phyloP scores from a whole-genome alignment of 2,329 filamentous ascomycete genomes.

The Microdochium nivale region DNA sequence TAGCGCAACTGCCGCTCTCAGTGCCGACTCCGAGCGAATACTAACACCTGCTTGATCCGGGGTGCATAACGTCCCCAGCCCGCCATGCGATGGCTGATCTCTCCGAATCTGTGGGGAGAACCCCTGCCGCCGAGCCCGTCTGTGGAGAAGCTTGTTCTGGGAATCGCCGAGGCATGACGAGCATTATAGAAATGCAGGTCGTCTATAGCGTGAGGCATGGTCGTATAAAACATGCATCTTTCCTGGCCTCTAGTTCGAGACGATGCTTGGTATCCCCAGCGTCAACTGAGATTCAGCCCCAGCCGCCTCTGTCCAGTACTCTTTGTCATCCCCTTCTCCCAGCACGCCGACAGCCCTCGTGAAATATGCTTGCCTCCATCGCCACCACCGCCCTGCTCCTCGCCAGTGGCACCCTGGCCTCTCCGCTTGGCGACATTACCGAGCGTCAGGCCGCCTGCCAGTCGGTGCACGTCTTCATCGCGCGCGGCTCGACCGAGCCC shows the following conservation, averaged over 20 bases:
- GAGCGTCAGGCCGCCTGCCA: constrained; percentile 7
- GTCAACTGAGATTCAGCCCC: neutral
- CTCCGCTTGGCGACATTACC: neutral
- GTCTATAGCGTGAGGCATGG: too few species aligned
- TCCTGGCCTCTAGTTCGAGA: too few species aligned
- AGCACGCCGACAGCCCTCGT: neutral
- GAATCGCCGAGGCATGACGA: too few species aligned
- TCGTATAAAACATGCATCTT: too few species aligned
- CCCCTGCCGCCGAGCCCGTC: neutral
- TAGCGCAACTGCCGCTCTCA: neutral
- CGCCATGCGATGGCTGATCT: neutral
- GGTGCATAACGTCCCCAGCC: neutral
- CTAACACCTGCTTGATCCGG: neutral
- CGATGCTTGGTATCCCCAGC: neutral
- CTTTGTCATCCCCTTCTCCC: neutral
- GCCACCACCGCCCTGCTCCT: constrained; percentile 1
- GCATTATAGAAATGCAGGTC: too few species aligned
- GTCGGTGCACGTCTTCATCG: constrained; percentile 13
- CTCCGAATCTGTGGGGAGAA: neutral
- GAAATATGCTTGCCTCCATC: neutral
- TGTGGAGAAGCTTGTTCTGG: too few species aligned
- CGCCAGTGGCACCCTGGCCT: constrained; percentile 1
- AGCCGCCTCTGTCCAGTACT: neutral
- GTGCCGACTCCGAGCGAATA: neutral
- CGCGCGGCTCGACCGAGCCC: constrained; percentile 12